These are phyloP conservation scores for Corinectria fuckeliana DNA, from an alignment of 2,329 filamentous ascomycete genomes.

Conservation along the genomic window DNA sequence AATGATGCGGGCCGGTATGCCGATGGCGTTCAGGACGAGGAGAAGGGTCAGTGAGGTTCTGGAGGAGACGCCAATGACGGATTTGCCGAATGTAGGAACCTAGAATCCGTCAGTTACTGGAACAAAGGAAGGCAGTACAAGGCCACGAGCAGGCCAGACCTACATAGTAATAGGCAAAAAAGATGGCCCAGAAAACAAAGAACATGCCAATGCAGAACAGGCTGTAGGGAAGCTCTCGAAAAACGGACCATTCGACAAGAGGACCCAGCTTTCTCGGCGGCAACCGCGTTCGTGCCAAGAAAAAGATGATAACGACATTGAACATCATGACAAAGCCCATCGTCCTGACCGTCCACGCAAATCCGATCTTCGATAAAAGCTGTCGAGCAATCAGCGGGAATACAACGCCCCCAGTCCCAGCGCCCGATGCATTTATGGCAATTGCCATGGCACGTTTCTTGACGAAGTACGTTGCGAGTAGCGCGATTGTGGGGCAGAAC, in stretches of 20 bases:
- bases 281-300: background rate
- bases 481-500: background rate
- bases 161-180: constrained; percentile 8
- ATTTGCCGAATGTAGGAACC: background rate
- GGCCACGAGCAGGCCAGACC: background rate
- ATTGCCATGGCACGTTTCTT: background rate
- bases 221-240: background rate
- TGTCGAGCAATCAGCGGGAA: background rate
- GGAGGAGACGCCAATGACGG: background rate
- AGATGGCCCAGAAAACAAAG: constrained; percentile 3
- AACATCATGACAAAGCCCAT: background rate
- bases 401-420: background rate
- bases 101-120: background rate
- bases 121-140: background rate
- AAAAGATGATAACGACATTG: background rate
- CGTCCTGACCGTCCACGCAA: background rate
- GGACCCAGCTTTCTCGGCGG: background rate
- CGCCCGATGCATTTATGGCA: background rate
- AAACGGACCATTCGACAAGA: background rate
- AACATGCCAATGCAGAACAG: constrained; percentile 5
- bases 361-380: background rate
- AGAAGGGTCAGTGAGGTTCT: background rate
- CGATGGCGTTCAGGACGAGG: constrained; percentile 1
- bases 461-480: background rate
- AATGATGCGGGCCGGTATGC: background rate